phyloP scores from a whole-genome alignment of 345 rosid species.

The Nephelium lappaceum region DNA sequence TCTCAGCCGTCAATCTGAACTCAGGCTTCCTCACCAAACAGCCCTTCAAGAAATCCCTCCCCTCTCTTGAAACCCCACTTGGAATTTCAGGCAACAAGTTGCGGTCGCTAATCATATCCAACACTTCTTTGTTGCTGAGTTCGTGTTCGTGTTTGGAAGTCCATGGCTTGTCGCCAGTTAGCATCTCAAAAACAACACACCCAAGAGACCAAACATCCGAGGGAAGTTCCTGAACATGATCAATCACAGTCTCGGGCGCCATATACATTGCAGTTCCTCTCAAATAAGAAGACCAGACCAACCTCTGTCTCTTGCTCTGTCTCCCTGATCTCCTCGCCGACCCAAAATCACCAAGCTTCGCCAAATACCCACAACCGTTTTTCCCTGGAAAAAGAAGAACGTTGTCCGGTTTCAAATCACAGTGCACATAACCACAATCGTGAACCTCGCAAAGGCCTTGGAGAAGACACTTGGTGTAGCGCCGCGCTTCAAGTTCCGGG shows the following conservation, averaged over 20 bases:
- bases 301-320: constrained; percentile 18
- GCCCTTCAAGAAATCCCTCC: constrained; percentile 28
- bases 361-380: background rate
- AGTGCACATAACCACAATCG: constrained; percentile 35
- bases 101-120: constrained; percentile 14
- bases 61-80: constrained; percentile 23
- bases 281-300: background rate
- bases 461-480: constrained; percentile 36
- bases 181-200: constrained; percentile 53
- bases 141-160: background rate
- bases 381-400: constrained; percentile 25
- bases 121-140: background rate
- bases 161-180: constrained; percentile 49
- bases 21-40: constrained; percentile 28
- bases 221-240: constrained; percentile 28
- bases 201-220: constrained; percentile 60
- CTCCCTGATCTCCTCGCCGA: constrained; percentile 31
- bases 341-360: constrained; percentile 46
- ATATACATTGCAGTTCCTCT: constrained; percentile 44
- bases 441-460: constrained; percentile 42
- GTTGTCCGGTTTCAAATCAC: constrained; percentile 47
- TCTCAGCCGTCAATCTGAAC: constrained; percentile 31
- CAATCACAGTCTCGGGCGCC: constrained; percentile 37
- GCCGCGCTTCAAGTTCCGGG: constrained; percentile 33
- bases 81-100: constrained; percentile 29